A percentile compares a stretch with the other conserved stretches of the same genome.
These are phyloP conservation scores for Hyaloscypha finlandica DNA, from an alignment of 495 filamentous ascomycete genomes.

Conservation along the genomic window DNA sequence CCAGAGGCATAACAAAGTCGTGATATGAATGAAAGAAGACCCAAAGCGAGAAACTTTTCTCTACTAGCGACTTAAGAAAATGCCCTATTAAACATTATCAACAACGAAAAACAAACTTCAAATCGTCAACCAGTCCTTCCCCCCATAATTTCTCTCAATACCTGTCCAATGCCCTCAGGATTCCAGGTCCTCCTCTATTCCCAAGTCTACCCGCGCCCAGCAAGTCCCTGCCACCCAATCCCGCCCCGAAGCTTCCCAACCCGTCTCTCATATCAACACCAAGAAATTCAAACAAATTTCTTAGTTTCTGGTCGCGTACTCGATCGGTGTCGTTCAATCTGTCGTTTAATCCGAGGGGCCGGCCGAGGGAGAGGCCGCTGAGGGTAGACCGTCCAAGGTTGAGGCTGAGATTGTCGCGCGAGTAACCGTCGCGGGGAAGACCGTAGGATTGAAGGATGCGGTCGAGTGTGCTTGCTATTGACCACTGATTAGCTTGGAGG, in stretches of 20 bases:
- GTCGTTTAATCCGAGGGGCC: not conserved
- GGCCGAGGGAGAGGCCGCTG: not conserved
- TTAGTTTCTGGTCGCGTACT: not conserved
- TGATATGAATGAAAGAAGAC: too few species aligned
- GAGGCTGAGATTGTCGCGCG: not conserved
- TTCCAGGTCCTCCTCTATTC: too few species aligned
- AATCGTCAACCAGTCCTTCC: too few species aligned
- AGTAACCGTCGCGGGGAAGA: slow-evolving; percentile 8
- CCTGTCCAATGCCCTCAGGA: too few species aligned
- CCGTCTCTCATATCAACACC: slow-evolving; percentile 11
- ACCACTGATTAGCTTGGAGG: not conserved
- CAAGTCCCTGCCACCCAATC: not conserved
- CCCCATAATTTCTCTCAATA: too few species aligned
- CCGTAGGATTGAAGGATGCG: slow-evolving; percentile 14
- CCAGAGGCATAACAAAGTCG: too few species aligned
- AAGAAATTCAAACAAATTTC: slow-evolving; percentile 16
- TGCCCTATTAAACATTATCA: too few species aligned
- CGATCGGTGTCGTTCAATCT: not conserved
- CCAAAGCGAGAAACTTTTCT: too few species aligned
- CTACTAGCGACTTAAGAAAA: too few species aligned
- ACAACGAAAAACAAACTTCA: too few species aligned
- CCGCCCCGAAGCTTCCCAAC: not conserved
- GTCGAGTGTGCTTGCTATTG: slow-evolving; percentile 4
- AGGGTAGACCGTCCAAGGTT: not conserved
- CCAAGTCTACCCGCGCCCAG: not conserved